These are phyloP conservation scores for Solanum sejunctum DNA, from an alignment of 257 asterid species.

Conservation along the genomic window DNA sequence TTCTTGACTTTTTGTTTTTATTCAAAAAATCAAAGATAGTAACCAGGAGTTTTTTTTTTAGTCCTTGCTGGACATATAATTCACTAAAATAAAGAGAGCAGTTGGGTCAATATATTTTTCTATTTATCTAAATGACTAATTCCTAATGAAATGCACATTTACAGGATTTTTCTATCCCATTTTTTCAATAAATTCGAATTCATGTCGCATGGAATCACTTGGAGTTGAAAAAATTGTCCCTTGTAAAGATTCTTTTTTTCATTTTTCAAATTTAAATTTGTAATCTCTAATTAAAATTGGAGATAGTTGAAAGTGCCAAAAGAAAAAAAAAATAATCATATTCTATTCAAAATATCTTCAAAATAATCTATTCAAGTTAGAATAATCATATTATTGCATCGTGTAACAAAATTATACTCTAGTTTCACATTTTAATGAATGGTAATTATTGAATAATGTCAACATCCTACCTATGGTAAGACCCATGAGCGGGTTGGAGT, in stretches of 20 bases:
- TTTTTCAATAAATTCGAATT: background rate
- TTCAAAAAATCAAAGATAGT: background rate
- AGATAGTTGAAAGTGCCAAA: background rate
- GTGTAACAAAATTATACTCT: background rate
- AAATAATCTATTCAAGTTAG: too few relatives aligned
- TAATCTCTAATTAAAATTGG: background rate
- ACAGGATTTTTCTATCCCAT: background rate
- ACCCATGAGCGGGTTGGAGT: too few relatives aligned
- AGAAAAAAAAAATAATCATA: background rate
- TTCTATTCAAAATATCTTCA: too few relatives aligned
- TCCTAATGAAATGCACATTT: background rate
- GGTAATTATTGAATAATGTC: background rate
- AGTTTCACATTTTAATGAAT: background rate
- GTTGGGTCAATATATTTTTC: background rate
- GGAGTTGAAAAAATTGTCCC: background rate
- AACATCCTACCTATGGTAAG: too few relatives aligned
- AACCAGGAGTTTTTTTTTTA: background rate
- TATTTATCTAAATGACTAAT: background rate
- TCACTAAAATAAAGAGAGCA: background rate
- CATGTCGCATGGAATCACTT: background rate
- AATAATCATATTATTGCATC: background rate
- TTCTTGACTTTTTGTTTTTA: background rate
- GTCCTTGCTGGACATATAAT: background rate
- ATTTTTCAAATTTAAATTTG: fast-evolving
- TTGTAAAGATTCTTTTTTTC: fast-evolving